Evolutionary conservation across 495 filamentous ascomycete species (phyloP), one percentile per base, ranked within the genome.

Genomic region (Bacidia rubella): DNA sequence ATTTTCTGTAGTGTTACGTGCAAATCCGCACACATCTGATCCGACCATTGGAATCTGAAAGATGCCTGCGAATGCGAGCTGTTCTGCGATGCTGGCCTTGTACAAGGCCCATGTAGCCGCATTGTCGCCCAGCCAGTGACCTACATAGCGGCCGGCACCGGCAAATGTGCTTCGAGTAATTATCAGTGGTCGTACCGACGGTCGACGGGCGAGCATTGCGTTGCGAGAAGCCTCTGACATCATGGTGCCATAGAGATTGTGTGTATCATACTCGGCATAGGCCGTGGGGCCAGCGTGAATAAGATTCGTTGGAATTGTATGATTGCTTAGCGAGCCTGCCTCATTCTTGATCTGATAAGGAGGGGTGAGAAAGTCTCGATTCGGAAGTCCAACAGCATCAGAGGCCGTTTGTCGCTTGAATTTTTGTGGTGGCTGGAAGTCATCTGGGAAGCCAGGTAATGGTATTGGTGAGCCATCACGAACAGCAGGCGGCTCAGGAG

Each of bases 91-190:
- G 17, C 77, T 80, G 23, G 72, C 67, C 3, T 80, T 76, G 66
- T 90, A 92, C 43, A 85, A 72, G 19, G 73, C 67, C 88, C 88
- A 95, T 27, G 73, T 64, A 29, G 80, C 79, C 12, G 80, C 41
- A 63, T 95, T 94, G 69, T 95, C 88, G 7, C 88, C 88, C 0
- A 90, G 78, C 88, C 88, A 95, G 59, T 95, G 83, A 3, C 86
- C 87, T 15, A 90, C 86, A 24, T 83, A 73, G 40, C 70, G 64
- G 7, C 88, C 88, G 15, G 86, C 83, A 24, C 88, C 87, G 3
- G 83, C 80, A 61, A 89, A 95, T 1, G 86, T 94, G 53, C 78
- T 83, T 20, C 88, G 82, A 17, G 87, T 90, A 63, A 95, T 93
- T 54, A 94, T 70, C 49, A 93, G 59, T 3, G 88, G 86, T 0